Base-by-base conservation (phyloP, 768 basidiomycete species). In the Mycena leptocephala region DNA sequence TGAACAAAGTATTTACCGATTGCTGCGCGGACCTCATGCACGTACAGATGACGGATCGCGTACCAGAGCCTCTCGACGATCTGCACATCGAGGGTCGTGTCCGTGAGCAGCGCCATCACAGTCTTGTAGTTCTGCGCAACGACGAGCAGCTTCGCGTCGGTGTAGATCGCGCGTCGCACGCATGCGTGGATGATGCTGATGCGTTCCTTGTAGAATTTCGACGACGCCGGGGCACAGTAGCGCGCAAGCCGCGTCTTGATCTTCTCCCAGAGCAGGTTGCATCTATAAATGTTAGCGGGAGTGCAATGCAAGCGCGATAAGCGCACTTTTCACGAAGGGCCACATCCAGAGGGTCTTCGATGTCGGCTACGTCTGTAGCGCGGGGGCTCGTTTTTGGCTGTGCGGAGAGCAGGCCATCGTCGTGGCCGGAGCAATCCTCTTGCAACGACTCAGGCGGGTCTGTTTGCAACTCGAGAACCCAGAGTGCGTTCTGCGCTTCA, bases 141-240 rank as follows among this genome's bases (percentile, higher is more conserved):
- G 59, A 86, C 80, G 82, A 86, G 85, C n/a, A 87, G 83, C 28
- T 82, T 81, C 61, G 84, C 78, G 70, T 87, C 85, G 33, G 81
- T 84, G 73, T 83, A 86, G 35, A 87, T 80, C 26, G 82, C 86
- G 22, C 86, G 83, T 14, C 85, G 85, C 46, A 87, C 83, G 59
- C 82, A 86, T 30, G 87, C 85, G 68, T 79, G 79, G 65, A 87
- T 83, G 70, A 86, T 78, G 24, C 81, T 74, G 30, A 85, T 39
- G 64, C 85, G 84, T 76, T 87, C 87, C n/a, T 48, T 51, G 56
- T 84, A 82, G 59, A 80, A 86, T 22, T 63, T 80, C 9, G 86
- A 87, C 28, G 70, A 61, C 14, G 75, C 68, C 11, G 85, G 81
- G 3, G 84, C 80, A 22, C 82, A 85, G 66, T 82, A 87, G 51